Conservation (phyloP, 352 stramenopile genomes). For the Globisporangium cederbergense region DNA sequence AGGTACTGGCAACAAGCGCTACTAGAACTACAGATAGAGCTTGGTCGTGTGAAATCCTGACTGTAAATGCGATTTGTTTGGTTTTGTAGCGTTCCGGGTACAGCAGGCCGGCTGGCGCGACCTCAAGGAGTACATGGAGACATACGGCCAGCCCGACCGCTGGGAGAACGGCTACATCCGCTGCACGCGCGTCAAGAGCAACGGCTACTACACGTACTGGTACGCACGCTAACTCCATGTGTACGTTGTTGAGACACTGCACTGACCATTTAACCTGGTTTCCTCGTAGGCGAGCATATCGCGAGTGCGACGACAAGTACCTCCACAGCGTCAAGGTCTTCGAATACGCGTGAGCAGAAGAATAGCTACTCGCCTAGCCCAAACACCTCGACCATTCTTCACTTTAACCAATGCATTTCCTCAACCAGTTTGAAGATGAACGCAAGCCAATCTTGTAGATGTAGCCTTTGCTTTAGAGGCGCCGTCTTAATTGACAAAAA, state of each 20-base stretch:
- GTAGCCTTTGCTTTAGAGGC: background rate
- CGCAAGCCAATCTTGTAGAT: background rate
- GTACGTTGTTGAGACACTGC: too few relatives aligned
- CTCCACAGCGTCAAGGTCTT: slow-evolving; percentile 77
- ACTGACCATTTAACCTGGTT: background rate
- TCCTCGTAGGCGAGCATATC: slow-evolving; percentile 37
- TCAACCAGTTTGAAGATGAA: background rate
- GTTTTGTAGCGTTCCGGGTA: slow-evolving; percentile 49
- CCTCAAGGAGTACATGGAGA: slow-evolving; percentile 80
- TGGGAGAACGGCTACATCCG: slow-evolving; percentile 76
- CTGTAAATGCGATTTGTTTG: background rate
- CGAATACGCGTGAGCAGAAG: slow-evolving; percentile 47
- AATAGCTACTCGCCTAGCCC: background rate
- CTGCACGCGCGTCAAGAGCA: slow-evolving; percentile 79
- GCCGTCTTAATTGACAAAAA: slow-evolving; percentile 17
- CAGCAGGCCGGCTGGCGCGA: slow-evolving; percentile 74
- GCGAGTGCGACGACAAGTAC: slow-evolving; percentile 84
- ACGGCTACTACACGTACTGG: slow-evolving; percentile 85
- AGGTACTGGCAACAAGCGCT: slow-evolving; percentile 19
- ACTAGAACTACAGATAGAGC: background rate
- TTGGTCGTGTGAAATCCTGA: background rate
- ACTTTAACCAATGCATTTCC: background rate
- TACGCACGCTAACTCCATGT: slow-evolving; percentile 9
- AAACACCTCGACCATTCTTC: background rate
- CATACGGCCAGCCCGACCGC: slow-evolving; percentile 65